phyloP scores from a whole-genome alignment of 176 grass and related monocot genomes.

The sorghum (Sorghum bicolor) region DNA sequence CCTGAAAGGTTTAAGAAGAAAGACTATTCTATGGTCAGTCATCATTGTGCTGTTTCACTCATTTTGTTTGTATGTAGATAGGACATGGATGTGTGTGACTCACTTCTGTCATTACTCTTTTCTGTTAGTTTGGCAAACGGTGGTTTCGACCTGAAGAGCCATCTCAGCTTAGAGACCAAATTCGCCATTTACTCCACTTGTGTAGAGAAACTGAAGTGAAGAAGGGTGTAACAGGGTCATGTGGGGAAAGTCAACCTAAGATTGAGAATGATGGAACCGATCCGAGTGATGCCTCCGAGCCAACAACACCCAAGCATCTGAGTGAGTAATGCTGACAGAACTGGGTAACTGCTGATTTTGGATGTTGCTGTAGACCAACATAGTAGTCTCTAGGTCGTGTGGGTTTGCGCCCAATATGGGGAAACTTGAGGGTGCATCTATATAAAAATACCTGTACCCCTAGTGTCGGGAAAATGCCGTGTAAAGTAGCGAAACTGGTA shows the following conservation, averaged over 20 bases:
- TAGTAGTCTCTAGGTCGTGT: not conserved
- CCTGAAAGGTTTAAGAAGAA: slow-evolving; percentile 81
- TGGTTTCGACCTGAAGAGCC: slow-evolving; percentile 84
- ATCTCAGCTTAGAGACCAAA: slow-evolving; percentile 11
- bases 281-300: slow-evolving; percentile 4
- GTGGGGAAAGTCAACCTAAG: not conserved
- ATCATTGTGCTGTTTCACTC: slow-evolving; percentile 14
- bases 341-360: not conserved
- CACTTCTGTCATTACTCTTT: not conserved
- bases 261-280: not conserved
- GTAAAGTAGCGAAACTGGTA: not conserved
- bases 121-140: slow-evolving; percentile 58
- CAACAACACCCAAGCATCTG: not conserved
- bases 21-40: slow-evolving; percentile 49
- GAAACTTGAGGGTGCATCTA: not conserved
- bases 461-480: not conserved
- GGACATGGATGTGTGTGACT: slow-evolving; percentile 3
- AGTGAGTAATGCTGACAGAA: not conserved
- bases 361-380: not conserved
- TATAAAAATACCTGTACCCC: not conserved
- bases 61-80: not conserved
- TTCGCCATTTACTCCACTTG: slow-evolving; percentile 19
- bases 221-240: slow-evolving; percentile 9
- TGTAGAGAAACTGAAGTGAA: slow-evolving; percentile 40
- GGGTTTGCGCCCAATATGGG: not conserved